These are phyloP conservation scores for Fusarium irregulare DNA, from an alignment of 2,329 filamentous ascomycete genomes.

Conservation along the genomic window DNA sequence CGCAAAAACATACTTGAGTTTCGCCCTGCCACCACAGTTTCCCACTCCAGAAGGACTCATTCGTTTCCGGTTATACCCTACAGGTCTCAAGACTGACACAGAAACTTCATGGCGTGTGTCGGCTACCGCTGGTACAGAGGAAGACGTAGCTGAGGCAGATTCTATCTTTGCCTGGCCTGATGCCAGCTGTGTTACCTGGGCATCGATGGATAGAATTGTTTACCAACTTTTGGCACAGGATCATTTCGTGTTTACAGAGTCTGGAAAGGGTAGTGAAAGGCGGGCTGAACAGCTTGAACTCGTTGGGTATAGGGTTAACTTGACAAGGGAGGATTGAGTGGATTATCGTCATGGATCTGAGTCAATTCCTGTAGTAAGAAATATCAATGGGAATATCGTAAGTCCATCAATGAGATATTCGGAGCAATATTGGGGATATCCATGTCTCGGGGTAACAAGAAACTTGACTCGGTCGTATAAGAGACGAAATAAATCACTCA, in stretches of 20 bases:
- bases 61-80: slow-evolving; percentile 21
- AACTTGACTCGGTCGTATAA: background rate
- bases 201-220: slow-evolving; percentile 2
- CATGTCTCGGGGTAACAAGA: background rate
- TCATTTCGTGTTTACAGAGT: slow-evolving; percentile 17
- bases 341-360: background rate
- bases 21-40: background rate
- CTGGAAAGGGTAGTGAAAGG: background rate
- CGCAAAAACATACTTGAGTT: background rate
- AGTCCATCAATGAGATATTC: background rate
- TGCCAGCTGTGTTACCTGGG: slow-evolving; percentile 10
- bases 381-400: background rate
- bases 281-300: slow-evolving; percentile 3
- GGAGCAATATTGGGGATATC: background rate
- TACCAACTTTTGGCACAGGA: slow-evolving; percentile 14
- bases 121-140: background rate
- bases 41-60: background rate
- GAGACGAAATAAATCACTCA: background rate
- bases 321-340: background rate
- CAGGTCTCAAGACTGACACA: background rate
- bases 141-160: background rate
- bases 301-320: slow-evolving; percentile 7
- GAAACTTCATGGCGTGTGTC: slow-evolving; percentile 20
- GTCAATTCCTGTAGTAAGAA: background rate
- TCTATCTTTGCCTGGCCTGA: slow-evolving; percentile 14